Base-by-base conservation (phyloP, 2,329 filamentous ascomycete genomes). In the Xylaria sp. region DNA sequence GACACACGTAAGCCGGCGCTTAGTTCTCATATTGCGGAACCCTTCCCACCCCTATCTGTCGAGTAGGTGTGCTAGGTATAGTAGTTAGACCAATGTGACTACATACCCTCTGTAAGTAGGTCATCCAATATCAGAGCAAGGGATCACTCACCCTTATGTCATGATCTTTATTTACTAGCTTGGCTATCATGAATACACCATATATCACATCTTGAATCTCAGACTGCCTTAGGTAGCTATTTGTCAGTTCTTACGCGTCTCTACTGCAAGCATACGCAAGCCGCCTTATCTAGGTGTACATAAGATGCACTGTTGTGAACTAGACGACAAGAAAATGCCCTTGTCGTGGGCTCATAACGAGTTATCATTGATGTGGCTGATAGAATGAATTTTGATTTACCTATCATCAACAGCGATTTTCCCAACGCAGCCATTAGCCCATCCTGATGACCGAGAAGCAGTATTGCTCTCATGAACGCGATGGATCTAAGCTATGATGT, bases 1-100 rank as follows among this genome's bases (percentile, higher is more conserved):
- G 36, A 44, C 22, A 42, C 20, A 38, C 17, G 60, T 62, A 39
- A 62, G 60, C 54, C 44, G 27, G 60, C 44, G 50, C 60, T 62
- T 62, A 47, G 27, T 27, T 36, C 17, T 45, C 38, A 11, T 22
- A 25, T 20, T 11, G 36, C 22, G 15, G 17, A 22, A 17, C 33
- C 20, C 22, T 54, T 39, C 11, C 36, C 33, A 38, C 36, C 22
- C 51, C 20, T 39, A 4, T 25, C 50, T 38, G n/a, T 27, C 25
- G 20, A 38, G 20, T 45, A n/a, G n/a, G n/a, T n/a, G n/a, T n/a
- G n/a, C n/a, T n/a, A n/a, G n/a, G n/a, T n/a, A n/a, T n/a, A n/a
- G n/a, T n/a, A n/a, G n/a, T n/a, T n/a, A n/a, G n/a, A n/a, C n/a
- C n/a, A 2, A 49, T 49, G 11, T 7, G 22, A 47, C 45, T 29